Conservation (phyloP, 2,329 filamentous ascomycete genomes). For the Verticillium tricorpus region DNA sequence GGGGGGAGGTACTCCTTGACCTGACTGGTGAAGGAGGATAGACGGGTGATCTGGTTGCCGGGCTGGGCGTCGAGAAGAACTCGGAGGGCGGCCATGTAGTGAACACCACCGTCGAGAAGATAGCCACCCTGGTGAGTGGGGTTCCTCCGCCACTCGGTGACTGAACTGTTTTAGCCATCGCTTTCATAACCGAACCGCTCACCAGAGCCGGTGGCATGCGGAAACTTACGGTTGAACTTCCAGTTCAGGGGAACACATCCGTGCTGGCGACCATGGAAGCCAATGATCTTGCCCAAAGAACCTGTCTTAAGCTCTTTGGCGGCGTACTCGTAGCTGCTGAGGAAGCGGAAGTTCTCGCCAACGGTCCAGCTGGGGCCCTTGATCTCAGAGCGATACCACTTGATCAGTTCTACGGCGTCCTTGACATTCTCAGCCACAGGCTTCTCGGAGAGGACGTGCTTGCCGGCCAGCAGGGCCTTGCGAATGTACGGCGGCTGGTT, state of each 20-base stretch:
- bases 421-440: slow-evolving; percentile 39
- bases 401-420: slow-evolving; percentile 40
- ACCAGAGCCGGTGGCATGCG: too few species aligned
- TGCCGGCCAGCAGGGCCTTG: slow-evolving; percentile 41
- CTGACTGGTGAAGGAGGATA: slow-evolving; percentile 45
- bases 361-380: slow-evolving; percentile 47
- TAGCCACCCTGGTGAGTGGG: slow-evolving; percentile 73
- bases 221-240: neutral
- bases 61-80: slow-evolving; percentile 39
- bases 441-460: slow-evolving; percentile 54
- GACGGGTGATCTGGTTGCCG: slow-evolving; percentile 27
- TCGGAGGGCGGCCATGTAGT: slow-evolving; percentile 62
- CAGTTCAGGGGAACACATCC: neutral
- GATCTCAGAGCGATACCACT: slow-evolving; percentile 21
- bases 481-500: slow-evolving; percentile 55
- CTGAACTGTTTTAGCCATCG: neutral
- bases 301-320: slow-evolving; percentile 24
- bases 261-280: slow-evolving; percentile 22
- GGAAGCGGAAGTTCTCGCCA: slow-evolving; percentile 70
- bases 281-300: slow-evolving; percentile 40
- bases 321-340: slow-evolving; percentile 49
- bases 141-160: slow-evolving; percentile 51
- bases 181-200: neutral
- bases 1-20: slow-evolving; percentile 53
- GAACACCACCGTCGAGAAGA: slow-evolving; percentile 71